phyloP scores from a whole-genome alignment of 345 rosid genomes.

The Camelina laxa region DNA sequence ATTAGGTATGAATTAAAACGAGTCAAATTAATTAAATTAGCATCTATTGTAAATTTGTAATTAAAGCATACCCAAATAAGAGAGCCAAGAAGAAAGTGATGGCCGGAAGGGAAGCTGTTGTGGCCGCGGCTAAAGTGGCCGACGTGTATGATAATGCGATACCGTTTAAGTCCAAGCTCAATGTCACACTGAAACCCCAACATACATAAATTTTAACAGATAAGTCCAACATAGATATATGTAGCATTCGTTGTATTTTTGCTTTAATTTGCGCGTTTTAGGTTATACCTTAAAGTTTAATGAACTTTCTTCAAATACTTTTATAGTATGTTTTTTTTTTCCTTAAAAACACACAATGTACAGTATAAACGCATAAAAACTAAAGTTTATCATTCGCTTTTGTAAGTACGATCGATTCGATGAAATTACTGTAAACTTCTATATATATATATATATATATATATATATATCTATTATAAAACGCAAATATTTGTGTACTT shows the following conservation, averaged over 20 bases:
- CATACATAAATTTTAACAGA: slow-evolving; percentile 7
- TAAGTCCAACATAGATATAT: neutral
- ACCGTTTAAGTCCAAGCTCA: slow-evolving; percentile 68
- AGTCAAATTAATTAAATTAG: no score
- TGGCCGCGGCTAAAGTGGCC: slow-evolving; percentile 87
- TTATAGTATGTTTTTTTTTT: neutral
- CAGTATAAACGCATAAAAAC: neutral
- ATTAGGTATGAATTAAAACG: neutral
- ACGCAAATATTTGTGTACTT: neutral
- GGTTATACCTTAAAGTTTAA: neutral
- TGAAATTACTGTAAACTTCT: neutral
- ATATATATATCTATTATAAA: no score
- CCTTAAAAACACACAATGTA: neutral
- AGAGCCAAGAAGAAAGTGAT: slow-evolving; percentile 92
- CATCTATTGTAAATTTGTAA: neutral
- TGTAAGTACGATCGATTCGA: neutral
- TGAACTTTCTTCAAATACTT: neutral
- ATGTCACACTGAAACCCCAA: slow-evolving; percentile 55
- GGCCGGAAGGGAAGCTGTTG: slow-evolving; percentile 82
- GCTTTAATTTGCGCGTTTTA: neutral
- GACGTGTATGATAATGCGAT: slow-evolving; percentile 75
- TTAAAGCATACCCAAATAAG: slow-evolving; percentile 55
- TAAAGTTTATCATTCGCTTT: neutral
- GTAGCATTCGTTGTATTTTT: neutral
- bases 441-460: no score